phyloP scores from a whole-genome alignment of 371 early-diverging fungal species.

The Mortierella sp. region DNA sequence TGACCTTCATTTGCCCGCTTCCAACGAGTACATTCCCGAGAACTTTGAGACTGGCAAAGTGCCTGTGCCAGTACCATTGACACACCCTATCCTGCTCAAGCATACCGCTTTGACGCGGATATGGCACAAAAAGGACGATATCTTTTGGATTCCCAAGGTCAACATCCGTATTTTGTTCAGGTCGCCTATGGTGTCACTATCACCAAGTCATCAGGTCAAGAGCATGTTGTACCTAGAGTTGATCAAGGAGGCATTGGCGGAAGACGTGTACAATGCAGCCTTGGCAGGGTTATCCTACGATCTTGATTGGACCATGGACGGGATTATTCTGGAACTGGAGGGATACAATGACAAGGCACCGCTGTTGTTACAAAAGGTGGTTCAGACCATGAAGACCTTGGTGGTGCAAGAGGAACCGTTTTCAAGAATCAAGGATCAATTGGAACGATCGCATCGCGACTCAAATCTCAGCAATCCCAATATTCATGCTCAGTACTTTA shows the following conservation, averaged over 20 bases:
- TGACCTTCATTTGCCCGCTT: constrained; percentile 75
- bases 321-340: constrained; percentile 69
- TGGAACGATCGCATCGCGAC: constrained; percentile 56
- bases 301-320: constrained; percentile 70
- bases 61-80: constrained; percentile 20
- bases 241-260: constrained; percentile 80
- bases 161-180: constrained; percentile 16
- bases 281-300: constrained; percentile 82
- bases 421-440: constrained; percentile 73
- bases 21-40: constrained; percentile 86
- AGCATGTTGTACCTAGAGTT: constrained; percentile 75
- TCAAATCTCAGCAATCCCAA: constrained; percentile 74
- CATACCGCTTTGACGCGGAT: constrained; percentile 74
- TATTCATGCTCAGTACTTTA: constrained; percentile 76
- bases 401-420: constrained; percentile 73
- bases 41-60: constrained; percentile 66
- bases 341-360: constrained; percentile 90
- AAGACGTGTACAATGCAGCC: constrained; percentile 87
- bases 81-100: constrained; percentile 63
- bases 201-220: constrained; percentile 56
- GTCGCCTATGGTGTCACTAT: constrained; percentile 10
- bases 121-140: constrained; percentile 95
- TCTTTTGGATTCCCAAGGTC: constrained; percentile 84
- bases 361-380: constrained; percentile 72
- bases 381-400: constrained; percentile 72